Evolutionary conservation across 1,139 yeast species (phyloP), one percentile per base, ranked within the genome.

Genomic region (Geotrichum bryndzae): DNA sequence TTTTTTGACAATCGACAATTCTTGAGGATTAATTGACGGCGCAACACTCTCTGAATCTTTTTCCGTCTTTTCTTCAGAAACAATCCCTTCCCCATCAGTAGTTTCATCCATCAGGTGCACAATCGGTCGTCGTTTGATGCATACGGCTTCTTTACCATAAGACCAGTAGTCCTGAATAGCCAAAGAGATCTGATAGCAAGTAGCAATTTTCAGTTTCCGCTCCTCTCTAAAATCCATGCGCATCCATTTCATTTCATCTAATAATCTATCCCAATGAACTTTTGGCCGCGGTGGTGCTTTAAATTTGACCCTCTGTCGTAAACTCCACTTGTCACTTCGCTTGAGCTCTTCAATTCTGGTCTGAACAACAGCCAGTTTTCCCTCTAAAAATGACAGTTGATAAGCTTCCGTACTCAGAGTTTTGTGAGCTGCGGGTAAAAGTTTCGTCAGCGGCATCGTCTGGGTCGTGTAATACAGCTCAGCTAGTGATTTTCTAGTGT

Each of bases 311-410:
- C 96, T 96, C 72, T 95, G 99, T 58, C 96, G 81, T 61, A 92
- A 77, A 33, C 97, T 88, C 99, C 99, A 95, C 68, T 88, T 85
- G 5, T 90, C 90, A 62, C 87, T 87, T 60, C 96, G 79, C 71
- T 91, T 90, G 64, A 95, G 79, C 72, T 92, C 98, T 70, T 94
- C 99, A 56, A 95, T 92, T 63, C 98, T 82, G 2, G 96, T 89
- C 69, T 90, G 89, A 18, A 90, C 84, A n/a, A 91, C 97, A 0
- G 96, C 90, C 10, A 94, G 85, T 71, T 92, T 89, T 8, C 97
- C 96, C 72, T 94, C 99, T n/a, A 90, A 82, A 35, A 92, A 77
- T 0, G 96, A 90, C 69, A 88, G 82, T 69, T 90, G 96, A 75
- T 85, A 94, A 63, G 89, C 84, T 57, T 89, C 95, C 0, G 98